Evolutionary conservation across 2,329 filamentous ascomycete species (phyloP).

Genomic region (Hawksworthiomyces lignivorus): DNA sequence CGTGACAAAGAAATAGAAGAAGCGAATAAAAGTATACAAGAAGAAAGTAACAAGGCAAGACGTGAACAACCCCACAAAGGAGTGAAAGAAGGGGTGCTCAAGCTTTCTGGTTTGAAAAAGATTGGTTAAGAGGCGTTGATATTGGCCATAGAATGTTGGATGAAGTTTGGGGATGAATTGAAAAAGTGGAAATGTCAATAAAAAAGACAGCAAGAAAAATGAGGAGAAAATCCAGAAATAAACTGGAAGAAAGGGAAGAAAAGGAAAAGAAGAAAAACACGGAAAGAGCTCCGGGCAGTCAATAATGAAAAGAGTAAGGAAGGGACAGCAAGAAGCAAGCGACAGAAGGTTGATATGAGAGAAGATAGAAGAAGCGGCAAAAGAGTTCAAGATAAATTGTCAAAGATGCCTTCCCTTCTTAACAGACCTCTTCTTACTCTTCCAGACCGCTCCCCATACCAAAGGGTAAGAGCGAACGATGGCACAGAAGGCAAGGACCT

Average conservation of each 20-base stretch:
- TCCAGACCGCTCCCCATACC: no score
- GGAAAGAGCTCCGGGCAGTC: neutral
- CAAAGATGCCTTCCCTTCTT: constrained; percentile 7
- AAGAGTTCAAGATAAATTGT: constrained; percentile 5
- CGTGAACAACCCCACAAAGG: no score
- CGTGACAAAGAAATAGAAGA: neutral
- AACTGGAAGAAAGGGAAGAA: neutral
- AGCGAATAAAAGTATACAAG: neutral
- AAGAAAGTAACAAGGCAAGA: neutral
- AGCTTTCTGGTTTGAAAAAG: constrained; percentile 2
- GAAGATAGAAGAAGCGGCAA: constrained; percentile 5
- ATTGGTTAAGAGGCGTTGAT: constrained; percentile 6
- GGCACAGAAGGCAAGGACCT: neutral
- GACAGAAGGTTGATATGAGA: neutral
- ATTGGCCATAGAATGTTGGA: constrained; percentile 2
- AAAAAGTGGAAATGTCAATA: neutral
- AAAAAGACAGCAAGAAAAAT: neutral
- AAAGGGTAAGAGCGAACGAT: no score
- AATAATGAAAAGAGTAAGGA: neutral
- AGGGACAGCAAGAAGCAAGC: neutral
- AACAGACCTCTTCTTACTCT: constrained; percentile 1
- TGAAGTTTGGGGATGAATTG: neutral
- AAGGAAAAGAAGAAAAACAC: neutral
- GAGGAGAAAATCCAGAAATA: neutral
- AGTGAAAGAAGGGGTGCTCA: neutral